phyloP scores from a whole-genome alignment of 1,139 yeast genomes.

The Geotrichum fermentans region DNA sequence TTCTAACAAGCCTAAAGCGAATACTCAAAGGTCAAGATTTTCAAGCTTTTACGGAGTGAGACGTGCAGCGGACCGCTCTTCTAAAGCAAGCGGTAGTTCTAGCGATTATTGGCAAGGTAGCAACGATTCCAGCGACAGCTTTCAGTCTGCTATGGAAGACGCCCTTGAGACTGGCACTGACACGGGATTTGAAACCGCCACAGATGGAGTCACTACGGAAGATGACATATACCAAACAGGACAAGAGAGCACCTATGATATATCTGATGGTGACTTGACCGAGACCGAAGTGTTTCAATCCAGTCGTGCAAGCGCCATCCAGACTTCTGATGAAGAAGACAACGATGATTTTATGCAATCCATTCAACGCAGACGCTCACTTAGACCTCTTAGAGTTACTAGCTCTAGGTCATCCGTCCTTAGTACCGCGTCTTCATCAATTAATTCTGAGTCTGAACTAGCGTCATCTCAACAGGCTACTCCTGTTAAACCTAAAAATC shows the following conservation, averaged over 20 bases:
- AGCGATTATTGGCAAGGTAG: conserved; percentile 20
- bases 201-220: conserved; percentile 34
- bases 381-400: not conserved
- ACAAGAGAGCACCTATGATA: conserved; percentile 32
- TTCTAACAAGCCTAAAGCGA: conserved; percentile 1
- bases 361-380: conserved; percentile 1
- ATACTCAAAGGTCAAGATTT: not conserved
- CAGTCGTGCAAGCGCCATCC: not conserved
- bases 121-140: conserved; percentile 26
- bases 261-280: conserved; percentile 34
- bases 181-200: conserved; percentile 31
- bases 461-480: conserved; percentile 7
- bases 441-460: not conserved
- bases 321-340: conserved; percentile 4
- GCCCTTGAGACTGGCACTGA: conserved; percentile 8
- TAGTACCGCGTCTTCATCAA: not conserved
- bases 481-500: conserved; percentile 11
- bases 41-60: not conserved
- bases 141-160: conserved; percentile 30
- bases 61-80: not conserved
- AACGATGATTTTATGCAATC: not conserved
- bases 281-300: conserved; percentile 36
- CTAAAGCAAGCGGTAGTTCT: conserved; percentile 8
- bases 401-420: not conserved
- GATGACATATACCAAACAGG: conserved; percentile 36